Evolutionary conservation across 116 monocot species (phyloP).

Genomic region (Dioscorea cayenensis): DNA sequence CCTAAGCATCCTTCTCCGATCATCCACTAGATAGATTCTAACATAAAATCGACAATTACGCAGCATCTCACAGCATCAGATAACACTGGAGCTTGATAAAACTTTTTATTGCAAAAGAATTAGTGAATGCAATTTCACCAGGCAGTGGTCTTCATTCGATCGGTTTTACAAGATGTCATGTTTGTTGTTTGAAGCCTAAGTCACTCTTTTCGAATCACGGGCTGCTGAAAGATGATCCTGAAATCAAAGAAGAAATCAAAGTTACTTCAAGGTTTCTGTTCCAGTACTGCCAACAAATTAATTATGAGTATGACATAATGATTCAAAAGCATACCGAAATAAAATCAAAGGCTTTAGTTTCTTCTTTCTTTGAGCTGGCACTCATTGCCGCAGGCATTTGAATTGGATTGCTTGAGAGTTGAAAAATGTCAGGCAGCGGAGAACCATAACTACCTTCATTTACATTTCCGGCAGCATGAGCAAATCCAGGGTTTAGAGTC

Average conservation of each 20-base stretch:
- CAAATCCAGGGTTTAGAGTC: conserved; percentile 38
- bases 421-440: conserved; percentile 71
- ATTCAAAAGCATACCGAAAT: conserved; percentile 59
- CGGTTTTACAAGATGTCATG: background rate
- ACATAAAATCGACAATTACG: no score
- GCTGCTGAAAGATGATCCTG: conserved; percentile 92
- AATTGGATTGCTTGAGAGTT: conserved; percentile 39
- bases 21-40: no score
- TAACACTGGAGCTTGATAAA: background rate
- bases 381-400: conserved; percentile 33
- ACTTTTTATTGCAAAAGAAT: conserved; percentile 13
- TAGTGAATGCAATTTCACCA: background rate
- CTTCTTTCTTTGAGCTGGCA: conserved; percentile 65
- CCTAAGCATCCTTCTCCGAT: background rate
- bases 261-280: background rate
- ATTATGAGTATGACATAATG: background rate
- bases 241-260: background rate
- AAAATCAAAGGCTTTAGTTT: conserved; percentile 96
- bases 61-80: background rate
- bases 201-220: conserved; percentile 59
- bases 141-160: background rate
- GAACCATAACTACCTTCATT: conserved; percentile 23
- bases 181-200: background rate
- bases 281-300: background rate
- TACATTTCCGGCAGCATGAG: conserved; percentile 20